Conservation (phyloP, 345 rosid species). For the Citrus glauca region DNA sequence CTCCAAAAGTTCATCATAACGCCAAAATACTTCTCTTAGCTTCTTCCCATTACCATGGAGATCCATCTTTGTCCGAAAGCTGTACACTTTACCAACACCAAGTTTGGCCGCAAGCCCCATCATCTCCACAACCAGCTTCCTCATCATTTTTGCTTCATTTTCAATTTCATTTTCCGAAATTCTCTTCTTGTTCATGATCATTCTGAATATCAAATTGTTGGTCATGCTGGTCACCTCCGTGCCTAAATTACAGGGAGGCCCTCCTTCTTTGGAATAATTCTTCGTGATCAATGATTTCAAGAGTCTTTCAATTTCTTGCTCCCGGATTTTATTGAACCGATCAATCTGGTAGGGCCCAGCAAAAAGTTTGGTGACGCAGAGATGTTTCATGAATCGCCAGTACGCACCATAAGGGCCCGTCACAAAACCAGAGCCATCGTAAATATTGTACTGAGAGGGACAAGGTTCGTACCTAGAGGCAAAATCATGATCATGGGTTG, state of each 20-base stretch:
- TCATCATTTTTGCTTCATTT: constrained; percentile 37
- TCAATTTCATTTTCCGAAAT: constrained; percentile 27
- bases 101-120: constrained; percentile 33
- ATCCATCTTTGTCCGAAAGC: constrained; percentile 35
- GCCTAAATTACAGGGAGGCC: constrained; percentile 41
- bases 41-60: constrained; percentile 40
- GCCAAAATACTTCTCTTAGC: constrained; percentile 20
- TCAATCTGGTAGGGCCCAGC: constrained; percentile 52
- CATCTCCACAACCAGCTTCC: constrained; percentile 32
- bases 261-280: constrained; percentile 21
- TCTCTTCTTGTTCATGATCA: constrained; percentile 59
- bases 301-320: constrained; percentile 44
- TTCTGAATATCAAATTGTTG: constrained; percentile 46
- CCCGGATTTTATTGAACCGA: constrained; percentile 44
- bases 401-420: constrained; percentile 55
- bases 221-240: constrained; percentile 39
- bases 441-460: constrained; percentile 47
- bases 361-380: constrained; percentile 60
- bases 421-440: constrained; percentile 49
- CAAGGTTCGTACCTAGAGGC: constrained; percentile 54
- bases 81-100: constrained; percentile 36
- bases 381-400: constrained; percentile 71
- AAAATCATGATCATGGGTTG: constrained; percentile 47
- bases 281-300: constrained; percentile 23
- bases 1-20: constrained; percentile 34